A percentile compares a stretch with the other conserved stretches of the same genome.
phyloP scores from a whole-genome alignment of 495 filamentous ascomycete species.

The Podospora pseudopauciseta region DNA sequence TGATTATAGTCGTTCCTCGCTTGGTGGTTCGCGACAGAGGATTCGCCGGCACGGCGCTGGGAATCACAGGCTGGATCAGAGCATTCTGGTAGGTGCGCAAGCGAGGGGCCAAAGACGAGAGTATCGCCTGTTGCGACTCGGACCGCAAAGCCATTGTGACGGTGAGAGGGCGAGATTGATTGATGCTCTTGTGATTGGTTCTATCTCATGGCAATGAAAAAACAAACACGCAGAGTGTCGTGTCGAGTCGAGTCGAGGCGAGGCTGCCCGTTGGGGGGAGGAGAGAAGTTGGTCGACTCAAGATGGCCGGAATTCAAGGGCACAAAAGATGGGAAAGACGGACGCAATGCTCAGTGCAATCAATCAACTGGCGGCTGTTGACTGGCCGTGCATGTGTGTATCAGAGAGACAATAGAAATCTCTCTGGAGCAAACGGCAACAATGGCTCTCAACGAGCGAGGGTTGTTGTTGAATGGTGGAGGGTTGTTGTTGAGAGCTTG shows the following conservation, averaged over 20 bases:
- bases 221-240: too few species aligned
- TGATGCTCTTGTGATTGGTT: not conserved
- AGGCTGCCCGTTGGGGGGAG: not conserved
- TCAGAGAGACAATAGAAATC: not conserved
- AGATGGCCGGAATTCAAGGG: not conserved
- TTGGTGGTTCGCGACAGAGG: conserved; percentile 85
- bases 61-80: conserved; percentile 82
- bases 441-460: not conserved
- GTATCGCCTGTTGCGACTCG: conserved; percentile 70
- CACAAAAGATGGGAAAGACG: not conserved
- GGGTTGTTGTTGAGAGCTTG: not conserved
- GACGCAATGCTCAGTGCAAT: not conserved
- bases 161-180: not conserved
- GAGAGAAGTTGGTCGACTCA: not conserved
- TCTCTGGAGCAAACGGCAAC: not conserved
- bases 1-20: conserved; percentile 91
- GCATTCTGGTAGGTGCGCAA: conserved; percentile 90
- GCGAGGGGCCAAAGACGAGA: conserved; percentile 88
- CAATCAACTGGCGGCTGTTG: not conserved
- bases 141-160: conserved; percentile 42
- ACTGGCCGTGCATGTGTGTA: too few species aligned
- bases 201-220: not conserved
- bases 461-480: not conserved
- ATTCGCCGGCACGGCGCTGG: conserved; percentile 57
- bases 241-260: not conserved